Base-by-base conservation (phyloP, 2,329 filamentous ascomycete species). In the Chaetomiaceae sp. region DNA sequence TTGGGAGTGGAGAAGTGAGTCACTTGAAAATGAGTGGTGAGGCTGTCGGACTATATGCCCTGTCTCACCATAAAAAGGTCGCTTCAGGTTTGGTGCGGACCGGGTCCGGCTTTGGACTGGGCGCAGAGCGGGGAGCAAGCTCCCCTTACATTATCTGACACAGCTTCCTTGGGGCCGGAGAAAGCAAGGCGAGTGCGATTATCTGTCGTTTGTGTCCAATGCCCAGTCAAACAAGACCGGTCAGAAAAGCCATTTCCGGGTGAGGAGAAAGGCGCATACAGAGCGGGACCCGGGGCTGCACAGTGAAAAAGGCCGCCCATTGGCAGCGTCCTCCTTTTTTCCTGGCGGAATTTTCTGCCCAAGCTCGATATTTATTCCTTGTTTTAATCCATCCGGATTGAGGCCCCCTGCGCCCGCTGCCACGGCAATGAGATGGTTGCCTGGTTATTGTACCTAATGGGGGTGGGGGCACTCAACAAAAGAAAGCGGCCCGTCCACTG, bases 21-120 rank as follows among this genome's bases (percentile, higher is more conserved):
- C 69, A 70, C 65, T 61, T n/a, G n/a, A 57, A 63, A 64, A 54
- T 65, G 71, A 71, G 71, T 73, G 70, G 65, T 65, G 64, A 67
- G 64, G 60, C 57, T 64, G 63, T 62, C 58, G 58, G 63, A 65
- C 58, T 74, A 73, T 74, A 74, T 69, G 69, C n/a, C 53, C 54
- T 60, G 60, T 59, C 58, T 58, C 58, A 60, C 57, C 56, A 57
- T 49, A 42, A 55, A 53, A 57, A 56, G 46, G 37, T 38, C 23
- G 45, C 48, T 45, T 32, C 18, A 29, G 36, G 44, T 29, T 41
- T 32, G 52, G 41, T 45, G 34, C 33, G 33, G 51, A 32, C 23
- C 18, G 14, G 37, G 25, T 16, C 29, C 21, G 13, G 43, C 55
- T 52, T 51, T 48, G 42, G 48, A 20, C n/a, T n/a, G n/a, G n/a